Conservation (phyloP, 495 filamentous ascomycete species). For the Podospora comata region DNA sequence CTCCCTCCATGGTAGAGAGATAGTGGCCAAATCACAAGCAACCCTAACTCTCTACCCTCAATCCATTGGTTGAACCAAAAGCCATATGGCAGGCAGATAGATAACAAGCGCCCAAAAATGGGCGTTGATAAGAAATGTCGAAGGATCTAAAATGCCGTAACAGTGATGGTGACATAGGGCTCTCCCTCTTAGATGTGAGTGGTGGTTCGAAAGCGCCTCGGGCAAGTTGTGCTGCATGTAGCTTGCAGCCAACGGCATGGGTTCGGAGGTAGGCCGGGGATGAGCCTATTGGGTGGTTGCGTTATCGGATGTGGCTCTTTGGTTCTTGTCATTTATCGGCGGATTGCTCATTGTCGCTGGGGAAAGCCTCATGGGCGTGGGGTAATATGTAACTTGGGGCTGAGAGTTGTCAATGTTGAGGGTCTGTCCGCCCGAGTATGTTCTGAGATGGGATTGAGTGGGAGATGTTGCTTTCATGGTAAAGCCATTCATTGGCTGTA, state of each 20-base stretch:
- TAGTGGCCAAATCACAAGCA: not conserved
- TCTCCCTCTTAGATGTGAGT: not conserved
- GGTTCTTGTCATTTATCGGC: too few relatives aligned
- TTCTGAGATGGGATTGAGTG: not conserved
- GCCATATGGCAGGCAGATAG: not conserved
- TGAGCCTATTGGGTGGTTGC: not conserved
- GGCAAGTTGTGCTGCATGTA: not conserved
- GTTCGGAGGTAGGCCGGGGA: not conserved
- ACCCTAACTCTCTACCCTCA: not conserved
- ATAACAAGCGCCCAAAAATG: not conserved
- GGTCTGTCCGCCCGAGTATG: not conserved
- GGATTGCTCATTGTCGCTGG: not conserved
- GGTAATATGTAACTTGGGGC: not conserved
- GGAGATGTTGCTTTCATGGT: not conserved
- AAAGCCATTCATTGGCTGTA: not conserved
- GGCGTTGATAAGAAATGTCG: not conserved
- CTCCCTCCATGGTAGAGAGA: not conserved
- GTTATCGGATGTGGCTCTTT: not conserved
- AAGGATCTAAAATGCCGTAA: not conserved
- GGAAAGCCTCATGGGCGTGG: not conserved
- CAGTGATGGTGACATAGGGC: not conserved
- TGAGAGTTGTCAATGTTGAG: not conserved
- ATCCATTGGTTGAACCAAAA: not conserved
- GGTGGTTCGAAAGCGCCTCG: not conserved
- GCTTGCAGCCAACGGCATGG: conserved; percentile 1